phyloP scores from a whole-genome alignment of 768 basidiomycete genomes.

The Boletus eberwhitei region DNA sequence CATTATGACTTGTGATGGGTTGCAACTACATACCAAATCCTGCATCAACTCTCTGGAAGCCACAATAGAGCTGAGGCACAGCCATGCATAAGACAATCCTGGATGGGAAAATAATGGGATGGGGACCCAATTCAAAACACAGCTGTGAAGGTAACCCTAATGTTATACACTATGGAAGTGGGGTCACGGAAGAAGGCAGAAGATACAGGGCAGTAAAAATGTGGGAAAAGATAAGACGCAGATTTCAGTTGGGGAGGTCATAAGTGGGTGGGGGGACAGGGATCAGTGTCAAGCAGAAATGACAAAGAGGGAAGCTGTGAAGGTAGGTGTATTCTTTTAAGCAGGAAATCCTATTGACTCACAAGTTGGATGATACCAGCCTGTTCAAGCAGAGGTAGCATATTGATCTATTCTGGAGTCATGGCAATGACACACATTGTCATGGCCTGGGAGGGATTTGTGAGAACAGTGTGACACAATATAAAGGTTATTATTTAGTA shows the following conservation, averaged over 20 bases:
- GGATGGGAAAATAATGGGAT: slow-evolving; percentile 1
- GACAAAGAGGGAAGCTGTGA: slow-evolving; percentile 3
- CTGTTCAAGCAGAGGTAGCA: slow-evolving; percentile 68
- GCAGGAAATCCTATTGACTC: slow-evolving; percentile 29
- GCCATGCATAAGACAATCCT: slow-evolving; percentile 3
- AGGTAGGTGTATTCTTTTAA: slow-evolving; percentile 11
- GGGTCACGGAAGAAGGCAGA: slow-evolving; percentile 12
- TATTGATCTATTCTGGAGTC: slow-evolving; percentile 80
- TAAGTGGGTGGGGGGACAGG: slow-evolving; percentile 17
- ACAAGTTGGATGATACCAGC: slow-evolving; percentile 82
- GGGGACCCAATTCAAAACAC: not conserved
- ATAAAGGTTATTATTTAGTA: not conserved
- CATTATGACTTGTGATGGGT: too few species aligned
- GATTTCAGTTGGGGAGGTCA: slow-evolving; percentile 1
- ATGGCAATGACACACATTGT: slow-evolving; percentile 77
- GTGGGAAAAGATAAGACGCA: slow-evolving; percentile 10
- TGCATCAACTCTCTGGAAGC: too few species aligned
- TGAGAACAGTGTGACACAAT: slow-evolving; percentile 12
- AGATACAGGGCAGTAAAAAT: slow-evolving; percentile 4
- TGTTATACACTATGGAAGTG: slow-evolving; percentile 27
- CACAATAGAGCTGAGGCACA: too few species aligned
- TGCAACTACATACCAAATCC: too few species aligned
- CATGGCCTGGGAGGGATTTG: slow-evolving; percentile 46
- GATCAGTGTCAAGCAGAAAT: slow-evolving; percentile 27
- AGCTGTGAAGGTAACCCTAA: slow-evolving; percentile 30